Base-by-base conservation (phyloP, 1,139 yeast genomes). In the Candida sanyaensis region DNA sequence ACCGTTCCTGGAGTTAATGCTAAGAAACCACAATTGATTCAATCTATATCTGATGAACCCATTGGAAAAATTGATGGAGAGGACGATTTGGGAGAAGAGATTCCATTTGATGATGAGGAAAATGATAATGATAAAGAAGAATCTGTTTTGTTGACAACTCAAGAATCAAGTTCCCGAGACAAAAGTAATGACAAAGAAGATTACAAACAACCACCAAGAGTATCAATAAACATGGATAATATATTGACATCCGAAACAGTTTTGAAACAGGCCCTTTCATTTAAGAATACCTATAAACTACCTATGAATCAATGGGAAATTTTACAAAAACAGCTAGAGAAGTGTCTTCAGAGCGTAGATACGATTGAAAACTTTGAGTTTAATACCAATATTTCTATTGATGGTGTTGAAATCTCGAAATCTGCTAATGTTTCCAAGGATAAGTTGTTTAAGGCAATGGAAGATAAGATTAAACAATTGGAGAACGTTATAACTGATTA, bases 11-110 rank as follows among this genome's bases (percentile, higher is more conserved):
- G 49, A 13, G 53, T 47, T 28, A 40, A 36, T 36, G 39, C 21
- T 11, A 23, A 23, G 8, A 36, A 36, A n/a, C 29, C 29, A 24
- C n/a, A 24, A 10, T 24, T 36, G 39, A 24, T 36, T 24, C 21
- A n/a, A 13, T 23, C 17, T 5, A 12, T 11, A 23, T 4, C 6
- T 11, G 26, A 23, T 10, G 43, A 45, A 23, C 37, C 26, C 11
- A 47, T 32, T 13, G 46, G 31, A 12, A 42, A 36, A 17, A 17
- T 3, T 7, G 57, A 52, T 11, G 23, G 49, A 6, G 49, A 37
- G n/a, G 70, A 62, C 44, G 75, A 69, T 42, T 40, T 63, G 11
- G 66, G 64, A n/a, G 67, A 61, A 44, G 64, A 55, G 33, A 45
- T 63, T 9, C 60, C 54, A 24, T 33, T 49, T 28, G 46, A n/a